phyloP scores from a whole-genome alignment of 108 stramenopile genomes.

The Mediolabrus comicus region DNA sequence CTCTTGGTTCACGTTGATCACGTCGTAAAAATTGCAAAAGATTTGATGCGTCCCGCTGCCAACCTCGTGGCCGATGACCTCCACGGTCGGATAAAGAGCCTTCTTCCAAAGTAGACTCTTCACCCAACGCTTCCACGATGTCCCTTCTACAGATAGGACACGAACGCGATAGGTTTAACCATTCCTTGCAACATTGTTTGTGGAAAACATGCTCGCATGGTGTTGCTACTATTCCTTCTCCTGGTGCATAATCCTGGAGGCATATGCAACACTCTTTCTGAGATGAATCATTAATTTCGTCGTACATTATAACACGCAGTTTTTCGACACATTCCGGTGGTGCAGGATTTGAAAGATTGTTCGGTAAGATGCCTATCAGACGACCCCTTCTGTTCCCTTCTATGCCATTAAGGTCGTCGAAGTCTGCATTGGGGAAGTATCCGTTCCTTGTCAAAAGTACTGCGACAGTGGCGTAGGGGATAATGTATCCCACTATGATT shows the following conservation, averaged over 20 bases:
- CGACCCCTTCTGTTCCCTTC: conserved; percentile 22
- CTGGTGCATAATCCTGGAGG: conserved; percentile 56
- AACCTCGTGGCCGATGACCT: background rate
- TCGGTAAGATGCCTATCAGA: conserved; percentile 51
- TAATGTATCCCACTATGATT: conserved; percentile 60
- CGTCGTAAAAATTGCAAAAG: background rate
- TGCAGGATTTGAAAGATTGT: conserved; percentile 52
- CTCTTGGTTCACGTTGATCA: background rate
- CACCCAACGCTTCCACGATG: conserved; percentile 43
- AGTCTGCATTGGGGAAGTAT: conserved; percentile 54
- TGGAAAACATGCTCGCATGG: conserved; percentile 79
- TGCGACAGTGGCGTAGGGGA: conserved; percentile 64
- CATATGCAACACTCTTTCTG: conserved; percentile 76
- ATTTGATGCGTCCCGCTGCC: background rate
- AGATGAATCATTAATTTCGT: conserved; percentile 46
- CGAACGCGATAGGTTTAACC: conserved; percentile 67
- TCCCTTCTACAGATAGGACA: conserved; percentile 73
- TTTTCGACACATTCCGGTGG: conserved; percentile 56
- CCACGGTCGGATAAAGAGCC: background rate
- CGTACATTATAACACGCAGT: conserved; percentile 38
- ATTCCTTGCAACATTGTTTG: conserved; percentile 69
- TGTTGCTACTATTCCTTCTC: conserved; percentile 65
- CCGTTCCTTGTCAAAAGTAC: conserved; percentile 67
- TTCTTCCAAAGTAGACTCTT: conserved; percentile 20
- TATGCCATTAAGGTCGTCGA: conserved; percentile 12